Conservation (phyloP, 1,284 basidiomycete species). For the Malassezia sympodialis region DNA sequence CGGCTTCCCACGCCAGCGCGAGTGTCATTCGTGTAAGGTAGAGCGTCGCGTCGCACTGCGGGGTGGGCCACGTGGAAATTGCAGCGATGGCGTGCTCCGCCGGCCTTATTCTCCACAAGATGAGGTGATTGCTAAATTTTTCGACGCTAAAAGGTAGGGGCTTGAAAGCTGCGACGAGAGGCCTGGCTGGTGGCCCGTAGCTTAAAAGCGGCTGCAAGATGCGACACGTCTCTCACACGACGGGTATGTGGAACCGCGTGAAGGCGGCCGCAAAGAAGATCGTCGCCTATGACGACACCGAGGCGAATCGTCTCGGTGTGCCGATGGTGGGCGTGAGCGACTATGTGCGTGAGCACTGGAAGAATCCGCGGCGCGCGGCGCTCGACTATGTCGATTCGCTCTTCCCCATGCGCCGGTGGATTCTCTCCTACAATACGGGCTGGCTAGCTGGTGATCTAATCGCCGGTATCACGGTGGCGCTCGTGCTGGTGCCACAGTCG, state of each 20-base stretch:
- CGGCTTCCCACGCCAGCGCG: neutral
- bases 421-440: slow-evolving; percentile 46
- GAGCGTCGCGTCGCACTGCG: neutral
- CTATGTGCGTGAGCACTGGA: slow-evolving; percentile 29
- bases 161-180: neutral
- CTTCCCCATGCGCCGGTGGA: slow-evolving; percentile 48
- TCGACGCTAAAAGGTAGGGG: neutral
- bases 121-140: slow-evolving; percentile 7
- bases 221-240: neutral
- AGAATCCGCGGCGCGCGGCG: slow-evolving; percentile 22
- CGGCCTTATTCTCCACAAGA: neutral
- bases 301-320: slow-evolving; percentile 41
- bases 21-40: neutral
- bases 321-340: slow-evolving; percentile 40
- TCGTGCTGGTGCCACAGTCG: slow-evolving; percentile 47
- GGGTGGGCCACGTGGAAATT: neutral
- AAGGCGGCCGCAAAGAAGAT: slow-evolving; percentile 14
- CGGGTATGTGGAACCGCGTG: neutral
- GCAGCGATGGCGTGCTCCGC: slow-evolving; percentile 9
- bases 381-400: slow-evolving; percentile 36
- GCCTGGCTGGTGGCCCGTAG: neutral
- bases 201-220: neutral
- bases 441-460: slow-evolving; percentile 49
- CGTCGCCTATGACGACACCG: slow-evolving; percentile 37
- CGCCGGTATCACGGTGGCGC: slow-evolving; percentile 49